A percentile compares a stretch with the other conserved stretches of the same genome.
These are phyloP conservation scores for Chimonanthus salicifolius DNA, from an alignment of 164 flowering plant species.

Conservation along the genomic window DNA sequence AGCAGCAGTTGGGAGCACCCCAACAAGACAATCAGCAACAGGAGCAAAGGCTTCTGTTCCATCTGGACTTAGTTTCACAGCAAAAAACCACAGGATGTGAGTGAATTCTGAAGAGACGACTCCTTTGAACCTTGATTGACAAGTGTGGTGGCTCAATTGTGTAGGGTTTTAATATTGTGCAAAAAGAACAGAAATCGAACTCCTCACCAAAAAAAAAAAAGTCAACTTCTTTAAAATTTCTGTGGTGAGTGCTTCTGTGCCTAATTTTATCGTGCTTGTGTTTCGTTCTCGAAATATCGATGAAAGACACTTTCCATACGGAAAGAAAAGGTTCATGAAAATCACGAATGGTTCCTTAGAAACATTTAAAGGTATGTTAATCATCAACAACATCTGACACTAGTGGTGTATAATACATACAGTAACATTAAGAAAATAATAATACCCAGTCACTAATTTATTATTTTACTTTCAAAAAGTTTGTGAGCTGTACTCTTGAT, in stretches of 20 bases:
- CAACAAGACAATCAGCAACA: background rate
- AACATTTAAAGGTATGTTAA: too few relatives aligned
- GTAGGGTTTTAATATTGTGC: background rate
- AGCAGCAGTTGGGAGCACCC: background rate
- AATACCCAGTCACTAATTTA: too few relatives aligned
- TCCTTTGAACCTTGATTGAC: background rate
- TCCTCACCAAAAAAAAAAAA: background rate
- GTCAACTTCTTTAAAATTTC: background rate
- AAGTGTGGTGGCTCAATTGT: background rate
- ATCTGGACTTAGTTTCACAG: background rate
- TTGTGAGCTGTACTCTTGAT: too few relatives aligned
- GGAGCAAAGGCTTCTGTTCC: background rate
- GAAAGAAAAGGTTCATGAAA: too few relatives aligned
- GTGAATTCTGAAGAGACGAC: too few relatives aligned
- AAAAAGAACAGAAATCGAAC: background rate
- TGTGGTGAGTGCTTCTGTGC: background rate
- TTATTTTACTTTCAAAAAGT: too few relatives aligned
- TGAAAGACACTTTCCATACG: background rate
- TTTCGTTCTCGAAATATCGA: background rate
- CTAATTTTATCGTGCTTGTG: background rate
- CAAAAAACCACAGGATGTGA: background rate
- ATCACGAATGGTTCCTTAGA: too few relatives aligned
- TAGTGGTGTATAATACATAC: too few relatives aligned
- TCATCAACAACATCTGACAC: too few relatives aligned
- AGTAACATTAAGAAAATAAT: too few relatives aligned